Percentiles rank a stretch among this genome's conserved stretches.
phyloP scores from a whole-genome alignment of 129 eudicot species.

The Centaurea solstitialis region DNA sequence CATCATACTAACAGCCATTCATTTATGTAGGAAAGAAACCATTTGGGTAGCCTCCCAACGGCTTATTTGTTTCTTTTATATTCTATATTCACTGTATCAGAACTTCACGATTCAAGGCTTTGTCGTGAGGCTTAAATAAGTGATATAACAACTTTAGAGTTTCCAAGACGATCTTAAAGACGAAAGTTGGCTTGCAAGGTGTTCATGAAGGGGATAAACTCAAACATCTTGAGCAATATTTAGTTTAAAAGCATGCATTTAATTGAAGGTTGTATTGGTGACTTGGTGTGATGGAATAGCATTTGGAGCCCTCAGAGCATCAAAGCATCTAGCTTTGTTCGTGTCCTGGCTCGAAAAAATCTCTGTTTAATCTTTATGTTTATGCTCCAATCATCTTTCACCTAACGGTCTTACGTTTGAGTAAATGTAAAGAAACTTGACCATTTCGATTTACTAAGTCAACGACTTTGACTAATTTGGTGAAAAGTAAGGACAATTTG shows the following conservation, averaged over 20 bases:
- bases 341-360: background rate
- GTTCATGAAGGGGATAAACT: conserved; percentile 9
- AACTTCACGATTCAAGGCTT: conserved; percentile 33
- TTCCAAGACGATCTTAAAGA: conserved; percentile 9
- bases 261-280: background rate
- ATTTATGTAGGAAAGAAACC: no score
- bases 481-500: background rate
- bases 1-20: no score
- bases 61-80: background rate
- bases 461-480: background rate
- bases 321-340: background rate
- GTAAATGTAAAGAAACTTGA: background rate
- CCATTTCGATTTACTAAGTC: background rate
- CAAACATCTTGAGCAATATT: conserved; percentile 12
- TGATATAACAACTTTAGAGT: conserved; percentile 22
- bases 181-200: conserved; percentile 23
- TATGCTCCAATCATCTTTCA: background rate
- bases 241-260: background rate
- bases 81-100: conserved; percentile 36
- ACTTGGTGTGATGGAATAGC: background rate
- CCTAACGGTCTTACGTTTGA: background rate
- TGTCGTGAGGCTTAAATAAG: conserved; percentile 37
- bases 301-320: conserved; percentile 5
- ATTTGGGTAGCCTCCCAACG: no score
- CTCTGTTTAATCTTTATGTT: background rate